Base-by-base conservation (phyloP, 2,329 filamentous ascomycete species). In the Fusarium sp. region DNA sequence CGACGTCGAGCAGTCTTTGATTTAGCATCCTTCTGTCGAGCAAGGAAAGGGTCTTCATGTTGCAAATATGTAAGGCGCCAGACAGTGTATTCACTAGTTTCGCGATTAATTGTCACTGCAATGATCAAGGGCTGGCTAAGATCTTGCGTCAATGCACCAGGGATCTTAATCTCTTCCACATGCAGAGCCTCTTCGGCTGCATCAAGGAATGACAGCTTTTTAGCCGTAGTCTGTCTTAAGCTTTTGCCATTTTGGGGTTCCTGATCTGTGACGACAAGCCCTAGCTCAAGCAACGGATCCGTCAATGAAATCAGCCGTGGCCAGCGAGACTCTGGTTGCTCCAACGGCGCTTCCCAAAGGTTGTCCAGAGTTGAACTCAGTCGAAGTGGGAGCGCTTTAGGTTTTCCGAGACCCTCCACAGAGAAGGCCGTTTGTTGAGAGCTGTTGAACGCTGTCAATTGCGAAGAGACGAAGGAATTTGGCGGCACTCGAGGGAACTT, bases 221-320 rank as follows among this genome's bases (percentile, higher is more conserved):
- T 81, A 4, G 77, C 75, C 10, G 78, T 75, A 12, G 73, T 77
- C 39, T 77, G 80, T 65, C 68, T 72, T 32, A 67, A 56, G 19
- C 56, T 62, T 48, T 74, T 76, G 19, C 66, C 65, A 44, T 63
- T 69, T 42, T 74, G 71, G 39, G 79, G 79, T 19, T 86, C 83
- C 3, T 84, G 79, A 47, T 85, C 82, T 7, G 87, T 86, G 17
- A 96, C 91, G 19, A 97, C 88, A 42, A 97, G 81, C 2, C 94
- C 95, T 72, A 97, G 85, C 70, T 97, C 94, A 4, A 92, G 86
- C 56, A 97, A 82, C 3, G 95, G 95, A 74, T 97, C 93, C 4
- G 91, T 94, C 46, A 99, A 83, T 24, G 91, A 93, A 68, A 96
- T 94, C 1, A 97, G 81, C 28, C 93, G 85, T 2, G 92, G 91